phyloP scores from a whole-genome alignment of 1,284 basidiomycete genomes.

The Sphagnurus paluster region DNA sequence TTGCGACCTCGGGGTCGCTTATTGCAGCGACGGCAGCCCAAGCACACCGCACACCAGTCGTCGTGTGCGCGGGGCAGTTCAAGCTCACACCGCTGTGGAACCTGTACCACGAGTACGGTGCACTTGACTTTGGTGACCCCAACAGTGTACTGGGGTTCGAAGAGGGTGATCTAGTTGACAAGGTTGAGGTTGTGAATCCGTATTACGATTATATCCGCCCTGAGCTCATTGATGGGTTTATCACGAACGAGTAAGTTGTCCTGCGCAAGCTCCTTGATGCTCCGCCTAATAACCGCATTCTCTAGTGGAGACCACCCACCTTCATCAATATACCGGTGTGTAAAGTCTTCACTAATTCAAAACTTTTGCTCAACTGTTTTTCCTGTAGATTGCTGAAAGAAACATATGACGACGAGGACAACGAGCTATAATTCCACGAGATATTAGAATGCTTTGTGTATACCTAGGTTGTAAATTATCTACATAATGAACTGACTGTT shows the following conservation, averaged over 20 bases:
- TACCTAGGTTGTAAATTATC: slow-evolving; percentile 21
- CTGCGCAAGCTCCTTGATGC: slow-evolving; percentile 9
- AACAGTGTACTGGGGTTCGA: slow-evolving; percentile 82
- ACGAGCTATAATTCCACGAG: slow-evolving; percentile 45
- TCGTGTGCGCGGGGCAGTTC: slow-evolving; percentile 94
- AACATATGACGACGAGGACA: slow-evolving; percentile 90
- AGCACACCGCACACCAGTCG: slow-evolving; percentile 90
- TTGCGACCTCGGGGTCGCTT: slow-evolving; percentile 84
- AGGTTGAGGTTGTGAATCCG: slow-evolving; percentile 89
- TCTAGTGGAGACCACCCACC: slow-evolving; percentile 88
- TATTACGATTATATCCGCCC: slow-evolving; percentile 95
- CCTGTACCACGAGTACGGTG: slow-evolving; percentile 84
- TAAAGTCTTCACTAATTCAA: slow-evolving; percentile 2
- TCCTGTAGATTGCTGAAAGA: slow-evolving; percentile 76
- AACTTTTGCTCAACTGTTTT: slow-evolving; percentile 13
- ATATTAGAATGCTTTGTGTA: slow-evolving; percentile 15
- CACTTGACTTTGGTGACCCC: slow-evolving; percentile 87
- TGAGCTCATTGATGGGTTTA: slow-evolving; percentile 90
- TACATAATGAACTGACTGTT: slow-evolving; percentile 3
- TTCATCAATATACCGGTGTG: slow-evolving; percentile 83
- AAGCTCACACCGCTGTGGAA: slow-evolving; percentile 96
- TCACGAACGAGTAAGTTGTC: slow-evolving; percentile 84
- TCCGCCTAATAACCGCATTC: too few relatives aligned
- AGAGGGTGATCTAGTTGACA: slow-evolving; percentile 73
- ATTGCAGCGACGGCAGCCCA: slow-evolving; percentile 89